phyloP scores from a whole-genome alignment of 805 yeast species.

The Saturnispora galanensis region DNA sequence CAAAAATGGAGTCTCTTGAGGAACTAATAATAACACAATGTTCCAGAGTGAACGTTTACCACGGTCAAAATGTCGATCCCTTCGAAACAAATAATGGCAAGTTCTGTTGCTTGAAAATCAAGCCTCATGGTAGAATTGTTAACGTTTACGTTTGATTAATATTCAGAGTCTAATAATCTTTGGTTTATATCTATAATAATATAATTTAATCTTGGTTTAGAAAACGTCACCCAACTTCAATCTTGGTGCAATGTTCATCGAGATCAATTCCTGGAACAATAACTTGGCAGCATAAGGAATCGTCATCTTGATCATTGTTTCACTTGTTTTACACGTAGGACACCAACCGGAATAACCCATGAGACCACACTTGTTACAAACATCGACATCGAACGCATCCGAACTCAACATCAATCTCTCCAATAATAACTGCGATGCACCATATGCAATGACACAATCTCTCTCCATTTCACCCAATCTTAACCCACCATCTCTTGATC shows the following conservation, averaged over 20 bases:
- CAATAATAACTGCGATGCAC: conserved; percentile 88
- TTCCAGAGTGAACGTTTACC: conserved; percentile 54
- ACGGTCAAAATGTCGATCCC: conserved; percentile 49
- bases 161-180: not conserved
- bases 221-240: conserved; percentile 82
- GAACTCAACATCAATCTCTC: conserved; percentile 95
- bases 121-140: conserved; percentile 42
- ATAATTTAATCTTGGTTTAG: conserved; percentile 17
- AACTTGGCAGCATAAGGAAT: conserved; percentile 98
- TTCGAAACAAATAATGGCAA: conserved; percentile 39
- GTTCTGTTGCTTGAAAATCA: conserved; percentile 45
- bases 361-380: conserved; percentile 87
- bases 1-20: conserved; percentile 43
- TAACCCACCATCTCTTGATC: conserved; percentile 98
- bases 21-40: conserved; percentile 61
- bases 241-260: conserved; percentile 99
- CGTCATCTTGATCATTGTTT: conserved; percentile 81
- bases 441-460: conserved; percentile 98
- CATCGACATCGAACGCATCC: conserved; percentile 95
- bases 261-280: conserved; percentile 89
- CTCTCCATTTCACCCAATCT: conserved; percentile 99
- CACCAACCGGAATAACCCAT: conserved; percentile 99
- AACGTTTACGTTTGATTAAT: conserved; percentile 41
- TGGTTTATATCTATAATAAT: not conserved
- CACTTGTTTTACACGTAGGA: conserved; percentile 87